phyloP scores from a whole-genome alignment of 2,329 filamentous ascomycete genomes.

The Coniochaeta sp. region DNA sequence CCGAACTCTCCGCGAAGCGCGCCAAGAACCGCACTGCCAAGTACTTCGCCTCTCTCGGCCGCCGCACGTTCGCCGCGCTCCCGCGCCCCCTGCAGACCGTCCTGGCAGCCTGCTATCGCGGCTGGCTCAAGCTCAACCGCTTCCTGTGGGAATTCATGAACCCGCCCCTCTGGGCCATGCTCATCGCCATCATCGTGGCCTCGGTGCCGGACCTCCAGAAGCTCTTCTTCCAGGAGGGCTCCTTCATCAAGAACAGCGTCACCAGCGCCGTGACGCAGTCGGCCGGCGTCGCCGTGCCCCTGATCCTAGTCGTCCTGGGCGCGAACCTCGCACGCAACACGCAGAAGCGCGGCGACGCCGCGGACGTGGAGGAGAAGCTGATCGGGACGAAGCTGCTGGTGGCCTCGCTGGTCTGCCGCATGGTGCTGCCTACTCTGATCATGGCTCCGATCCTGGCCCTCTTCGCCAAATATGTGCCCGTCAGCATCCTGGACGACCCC shows the following conservation, averaged over 20 bases:
- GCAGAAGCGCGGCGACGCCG: slow-evolving; percentile 55
- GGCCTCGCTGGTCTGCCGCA: slow-evolving; percentile 78
- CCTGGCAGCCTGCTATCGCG: slow-evolving; percentile 20
- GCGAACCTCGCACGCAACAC: slow-evolving; percentile 93
- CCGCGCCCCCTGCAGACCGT: slow-evolving; percentile 32
- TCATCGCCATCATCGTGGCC: slow-evolving; percentile 82
- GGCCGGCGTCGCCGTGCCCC: slow-evolving; percentile 83
- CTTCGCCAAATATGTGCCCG: slow-evolving; percentile 79
- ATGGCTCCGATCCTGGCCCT: slow-evolving; percentile 89
- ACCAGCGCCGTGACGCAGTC: slow-evolving; percentile 80
- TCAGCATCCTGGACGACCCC: slow-evolving; percentile 93
- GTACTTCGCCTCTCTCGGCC: slow-evolving; percentile 10
- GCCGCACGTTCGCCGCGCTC: slow-evolving; percentile 26
- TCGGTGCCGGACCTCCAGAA: slow-evolving; percentile 76
- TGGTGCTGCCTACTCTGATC: slow-evolving; percentile 84
- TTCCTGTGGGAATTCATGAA: slow-evolving; percentile 96
- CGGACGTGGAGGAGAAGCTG: slow-evolving; percentile 62
- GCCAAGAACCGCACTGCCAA: slow-evolving; percentile 13
- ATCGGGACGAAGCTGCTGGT: slow-evolving; percentile 72
- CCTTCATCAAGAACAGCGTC: slow-evolving; percentile 88
- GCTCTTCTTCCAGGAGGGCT: slow-evolving; percentile 81
- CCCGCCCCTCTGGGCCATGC: slow-evolving; percentile 95
- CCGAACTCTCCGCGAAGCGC: slow-evolving; percentile 23
- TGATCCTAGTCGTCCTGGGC: slow-evolving; percentile 91
- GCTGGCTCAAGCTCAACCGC: slow-evolving; percentile 40